Conservation (phyloP, 805 yeast species). For the Pichia cephalocereana region DNA sequence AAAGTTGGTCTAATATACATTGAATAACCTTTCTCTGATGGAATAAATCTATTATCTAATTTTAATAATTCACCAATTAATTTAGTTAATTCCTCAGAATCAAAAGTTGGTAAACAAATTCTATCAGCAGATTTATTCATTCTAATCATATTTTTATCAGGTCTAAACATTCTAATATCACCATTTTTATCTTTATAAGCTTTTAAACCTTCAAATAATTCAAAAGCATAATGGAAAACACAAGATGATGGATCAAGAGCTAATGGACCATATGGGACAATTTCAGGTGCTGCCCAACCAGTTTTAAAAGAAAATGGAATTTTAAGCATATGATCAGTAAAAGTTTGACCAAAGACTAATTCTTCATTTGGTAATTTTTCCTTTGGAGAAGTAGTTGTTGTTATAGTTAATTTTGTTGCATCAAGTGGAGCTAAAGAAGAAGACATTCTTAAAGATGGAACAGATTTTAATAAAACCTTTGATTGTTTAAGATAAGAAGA, state of each 20-base stretch:
- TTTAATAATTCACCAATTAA: conserved; percentile 68
- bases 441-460: conserved; percentile 14
- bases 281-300: conserved; percentile 90
- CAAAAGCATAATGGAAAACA: conserved; percentile 93
- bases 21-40: conserved; percentile 81
- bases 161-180: conserved; percentile 75
- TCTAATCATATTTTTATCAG: conserved; percentile 85
- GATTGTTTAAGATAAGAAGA: conserved; percentile 2
- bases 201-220: conserved; percentile 91
- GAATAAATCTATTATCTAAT: conserved; percentile 71
- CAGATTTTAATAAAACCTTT: background rate
- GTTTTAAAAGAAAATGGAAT: conserved; percentile 66
- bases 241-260: conserved; percentile 78
- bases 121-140: conserved; percentile 85
- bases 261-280: conserved; percentile 74
- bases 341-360: conserved; percentile 61
- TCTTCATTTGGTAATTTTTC: conserved; percentile 48
- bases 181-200: conserved; percentile 68
- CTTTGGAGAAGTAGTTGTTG: conserved; percentile 42
- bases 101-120: conserved; percentile 83
- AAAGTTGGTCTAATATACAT: conserved; percentile 89
- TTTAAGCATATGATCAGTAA: conserved; percentile 85
- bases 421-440: conserved; percentile 33
- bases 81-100: conserved; percentile 65
- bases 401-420: conserved; percentile 42